Evolutionary conservation across 2,329 filamentous ascomycete genomes (phyloP).

Genomic region (Aureobasidium vineae): DNA sequence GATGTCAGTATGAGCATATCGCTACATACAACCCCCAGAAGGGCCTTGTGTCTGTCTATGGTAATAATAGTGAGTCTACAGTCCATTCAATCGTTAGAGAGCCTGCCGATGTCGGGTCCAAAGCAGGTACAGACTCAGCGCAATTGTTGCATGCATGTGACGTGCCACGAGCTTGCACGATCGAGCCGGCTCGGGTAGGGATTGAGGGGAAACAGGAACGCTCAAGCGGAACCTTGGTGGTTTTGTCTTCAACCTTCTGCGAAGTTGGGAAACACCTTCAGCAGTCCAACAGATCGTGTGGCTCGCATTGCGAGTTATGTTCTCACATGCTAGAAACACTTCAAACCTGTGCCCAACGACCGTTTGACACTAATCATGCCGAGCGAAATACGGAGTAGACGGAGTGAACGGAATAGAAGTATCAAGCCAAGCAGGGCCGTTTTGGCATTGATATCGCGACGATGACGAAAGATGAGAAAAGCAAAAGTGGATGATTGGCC

Average conservation of each 20-base stretch:
- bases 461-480: conserved; percentile 18
- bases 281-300: not conserved
- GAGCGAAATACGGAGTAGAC: not conserved
- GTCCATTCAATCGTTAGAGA: not conserved
- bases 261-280: not conserved
- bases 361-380: not conserved
- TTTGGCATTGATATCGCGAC: not conserved
- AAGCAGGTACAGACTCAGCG: conserved; percentile 1
- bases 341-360: not conserved
- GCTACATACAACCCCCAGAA: not conserved
- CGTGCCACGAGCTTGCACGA: conserved; percentile 4
- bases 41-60: not conserved
- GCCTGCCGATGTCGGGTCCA: not conserved
- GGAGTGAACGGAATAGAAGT: not conserved
- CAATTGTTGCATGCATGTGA: not conserved
- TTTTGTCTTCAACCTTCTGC: not conserved
- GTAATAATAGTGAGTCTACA: too few species aligned
- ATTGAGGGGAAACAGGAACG: conserved; percentile 12
- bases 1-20: not conserved
- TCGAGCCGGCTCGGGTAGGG: not conserved
- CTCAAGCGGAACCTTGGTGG: not conserved
- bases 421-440: conserved; percentile 8
- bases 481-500: conserved; percentile 18
- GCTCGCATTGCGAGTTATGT: not conserved
- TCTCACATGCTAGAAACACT: not conserved